Evolutionary conservation across 2,329 filamentous ascomycete genomes (phyloP).

Genomic region (Pseudogymnoascus sp.): DNA sequence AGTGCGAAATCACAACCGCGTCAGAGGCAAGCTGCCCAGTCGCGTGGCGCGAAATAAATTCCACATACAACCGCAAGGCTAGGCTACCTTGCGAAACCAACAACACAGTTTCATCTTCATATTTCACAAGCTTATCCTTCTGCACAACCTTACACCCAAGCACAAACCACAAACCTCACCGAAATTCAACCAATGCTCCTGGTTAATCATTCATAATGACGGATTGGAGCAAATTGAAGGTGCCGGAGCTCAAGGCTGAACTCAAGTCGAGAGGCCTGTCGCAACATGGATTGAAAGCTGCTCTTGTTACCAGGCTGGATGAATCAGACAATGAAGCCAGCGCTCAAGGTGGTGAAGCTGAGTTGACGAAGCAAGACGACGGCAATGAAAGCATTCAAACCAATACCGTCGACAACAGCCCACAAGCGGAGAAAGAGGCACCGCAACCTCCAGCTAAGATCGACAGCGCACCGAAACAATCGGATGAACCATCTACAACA

Average conservation of each 20-base stretch:
- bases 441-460: not conserved
- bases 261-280: slow-evolving; percentile 64
- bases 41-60: slow-evolving; percentile 7
- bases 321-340: slow-evolving; percentile 32
- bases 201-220: slow-evolving; percentile 32
- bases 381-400: not conserved
- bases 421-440: slow-evolving; percentile 9
- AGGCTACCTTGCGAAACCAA: not conserved
- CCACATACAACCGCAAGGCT: not conserved
- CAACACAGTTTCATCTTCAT: not conserved
- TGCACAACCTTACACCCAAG: not conserved
- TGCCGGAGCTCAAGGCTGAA: slow-evolving; percentile 67
- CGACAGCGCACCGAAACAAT: not conserved
- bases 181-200: not conserved
- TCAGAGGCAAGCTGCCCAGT: slow-evolving; percentile 4
- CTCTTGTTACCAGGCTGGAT: slow-evolving; percentile 58
- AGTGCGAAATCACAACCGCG: slow-evolving; percentile 2
- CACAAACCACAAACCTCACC: not conserved
- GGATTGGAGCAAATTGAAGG: slow-evolving; percentile 56
- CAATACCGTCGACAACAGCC: not conserved
- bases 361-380: slow-evolving; percentile 8
- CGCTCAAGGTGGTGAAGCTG: slow-evolving; percentile 23
- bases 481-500: not conserved
- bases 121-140: not conserved
- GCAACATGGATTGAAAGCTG: slow-evolving; percentile 62